phyloP scores from a whole-genome alignment of 768 basidiomycete genomes.

The Termitomyces sp. region DNA sequence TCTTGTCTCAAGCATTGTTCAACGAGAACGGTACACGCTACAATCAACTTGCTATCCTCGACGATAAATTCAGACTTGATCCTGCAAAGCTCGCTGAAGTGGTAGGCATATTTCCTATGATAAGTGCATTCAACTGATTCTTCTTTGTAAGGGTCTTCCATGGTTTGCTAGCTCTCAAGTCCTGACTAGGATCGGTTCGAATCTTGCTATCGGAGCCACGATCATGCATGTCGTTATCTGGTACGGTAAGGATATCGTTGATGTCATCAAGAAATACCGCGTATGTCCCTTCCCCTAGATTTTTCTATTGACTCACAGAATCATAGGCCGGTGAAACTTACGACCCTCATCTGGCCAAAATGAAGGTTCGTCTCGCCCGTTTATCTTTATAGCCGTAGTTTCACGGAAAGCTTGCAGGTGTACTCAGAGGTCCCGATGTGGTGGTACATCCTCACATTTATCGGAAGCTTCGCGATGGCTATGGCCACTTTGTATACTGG shows the following conservation, averaged over 20 bases:
- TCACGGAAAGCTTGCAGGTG: slow-evolving; percentile 7
- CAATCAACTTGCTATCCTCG: slow-evolving; percentile 48
- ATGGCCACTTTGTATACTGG: slow-evolving; percentile 51
- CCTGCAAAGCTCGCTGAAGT: slow-evolving; percentile 34
- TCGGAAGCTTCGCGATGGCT: slow-evolving; percentile 42
- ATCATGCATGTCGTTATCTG: slow-evolving; percentile 47
- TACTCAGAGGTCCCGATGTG: slow-evolving; percentile 40
- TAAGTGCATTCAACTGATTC: neutral
- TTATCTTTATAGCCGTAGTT: neutral
- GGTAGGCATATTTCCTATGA: neutral
- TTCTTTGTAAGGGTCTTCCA: slow-evolving; percentile 28
- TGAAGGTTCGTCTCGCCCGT: slow-evolving; percentile 31
- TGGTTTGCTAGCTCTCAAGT: slow-evolving; percentile 43
- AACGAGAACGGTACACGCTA: slow-evolving; percentile 42
- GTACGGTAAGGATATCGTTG: slow-evolving; percentile 45
- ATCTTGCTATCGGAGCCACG: slow-evolving; percentile 39
- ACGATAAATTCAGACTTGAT: slow-evolving; percentile 45
- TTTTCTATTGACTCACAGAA: neutral
- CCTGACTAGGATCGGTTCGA: slow-evolving; percentile 31
- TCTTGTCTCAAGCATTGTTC: slow-evolving; percentile 47
- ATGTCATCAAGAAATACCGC: slow-evolving; percentile 36
- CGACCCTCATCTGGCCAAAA: slow-evolving; percentile 54
- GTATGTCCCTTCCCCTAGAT: slow-evolving; percentile 14
- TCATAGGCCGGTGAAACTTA: slow-evolving; percentile 27
- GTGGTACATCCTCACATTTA: slow-evolving; percentile 44